A percentile compares a stretch with the other conserved stretches of the same genome.
These are phyloP conservation scores for Kluyveromyces lactis DNA, from an alignment of 805 yeast species.

Conservation along the genomic window DNA sequence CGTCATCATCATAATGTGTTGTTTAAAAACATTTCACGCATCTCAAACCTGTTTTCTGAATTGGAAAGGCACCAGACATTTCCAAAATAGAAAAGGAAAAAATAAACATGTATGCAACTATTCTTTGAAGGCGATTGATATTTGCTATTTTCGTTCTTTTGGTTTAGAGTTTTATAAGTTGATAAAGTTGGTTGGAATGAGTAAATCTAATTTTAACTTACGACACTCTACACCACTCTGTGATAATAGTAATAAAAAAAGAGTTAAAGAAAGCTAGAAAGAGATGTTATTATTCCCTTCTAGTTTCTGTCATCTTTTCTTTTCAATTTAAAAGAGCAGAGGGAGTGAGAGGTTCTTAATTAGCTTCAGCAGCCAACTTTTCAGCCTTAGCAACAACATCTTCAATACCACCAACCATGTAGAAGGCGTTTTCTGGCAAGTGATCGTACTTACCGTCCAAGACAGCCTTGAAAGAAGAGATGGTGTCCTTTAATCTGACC, in stretches of 20 bases:
- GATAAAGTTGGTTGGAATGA: neutral
- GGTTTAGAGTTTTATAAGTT: neutral
- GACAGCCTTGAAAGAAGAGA: slow-evolving; percentile 91
- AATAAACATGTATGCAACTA: neutral
- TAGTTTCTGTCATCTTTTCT: too few relatives aligned
- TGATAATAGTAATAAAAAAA: too few relatives aligned
- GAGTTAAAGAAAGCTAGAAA: too few relatives aligned
- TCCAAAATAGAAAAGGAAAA: neutral
- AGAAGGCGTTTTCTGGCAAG: slow-evolving; percentile 99
- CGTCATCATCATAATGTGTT: slow-evolving; percentile 7
- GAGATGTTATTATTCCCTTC: too few relatives aligned
- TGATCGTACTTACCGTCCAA: slow-evolving; percentile 97
- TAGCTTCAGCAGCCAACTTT: slow-evolving; percentile 89
- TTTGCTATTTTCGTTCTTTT: too few relatives aligned
- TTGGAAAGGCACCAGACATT: too few relatives aligned
- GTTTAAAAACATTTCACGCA: slow-evolving; percentile 1
- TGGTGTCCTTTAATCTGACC: slow-evolving; percentile 93
- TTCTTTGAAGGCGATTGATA: too few relatives aligned
- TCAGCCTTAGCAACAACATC: slow-evolving; percentile 98
- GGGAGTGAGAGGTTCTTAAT: too few relatives aligned
- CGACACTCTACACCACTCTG: too few relatives aligned
- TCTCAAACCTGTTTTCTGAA: neutral
- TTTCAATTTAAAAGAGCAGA: too few relatives aligned
- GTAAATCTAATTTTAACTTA: too few relatives aligned
- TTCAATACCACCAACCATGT: slow-evolving; percentile 99